A percentile compares a stretch with the other conserved stretches of the same genome.
These are phyloP conservation scores for Glebionis coronaria DNA, from an alignment of 129 eudicot species.

Conservation along the genomic window DNA sequence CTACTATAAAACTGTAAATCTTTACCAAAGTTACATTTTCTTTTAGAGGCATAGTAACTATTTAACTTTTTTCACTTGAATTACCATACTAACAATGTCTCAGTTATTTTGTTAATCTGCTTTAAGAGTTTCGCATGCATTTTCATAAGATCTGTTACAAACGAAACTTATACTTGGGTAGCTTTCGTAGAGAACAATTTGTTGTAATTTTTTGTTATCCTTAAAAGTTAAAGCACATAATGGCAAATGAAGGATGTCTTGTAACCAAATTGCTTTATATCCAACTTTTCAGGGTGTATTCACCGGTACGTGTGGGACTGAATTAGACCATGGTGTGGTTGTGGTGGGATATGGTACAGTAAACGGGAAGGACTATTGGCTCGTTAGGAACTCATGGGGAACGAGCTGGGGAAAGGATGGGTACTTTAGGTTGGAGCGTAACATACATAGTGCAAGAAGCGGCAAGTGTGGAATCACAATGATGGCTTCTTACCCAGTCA, in stretches of 20 bases:
- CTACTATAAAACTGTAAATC: no score
- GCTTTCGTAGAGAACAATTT: no score
- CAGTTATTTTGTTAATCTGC: no score
- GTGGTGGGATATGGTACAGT: conserved; percentile 90
- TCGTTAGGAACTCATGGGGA: conserved; percentile 95
- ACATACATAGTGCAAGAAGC: conserved; percentile 21
- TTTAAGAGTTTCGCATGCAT: no score
- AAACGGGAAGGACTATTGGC: conserved; percentile 73
- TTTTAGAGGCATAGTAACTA: no score
- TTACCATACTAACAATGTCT: no score
- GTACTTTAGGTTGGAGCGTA: conserved; percentile 70
- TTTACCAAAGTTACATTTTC: no score
- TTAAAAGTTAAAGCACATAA: neutral
- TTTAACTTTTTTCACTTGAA: no score
- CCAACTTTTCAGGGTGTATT: conserved; percentile 62
- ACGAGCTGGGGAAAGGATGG: conserved; percentile 78
- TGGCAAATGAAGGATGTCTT: conserved; percentile 31
- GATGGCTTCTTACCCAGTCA: conserved; percentile 81
- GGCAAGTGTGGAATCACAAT: conserved; percentile 86
- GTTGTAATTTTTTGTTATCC: no score
- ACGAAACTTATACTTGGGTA: no score
- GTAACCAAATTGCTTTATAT: conserved; percentile 17
- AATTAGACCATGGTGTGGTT: conserved; percentile 83
- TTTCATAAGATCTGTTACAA: no score
- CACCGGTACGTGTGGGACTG: conserved; percentile 67